Percentiles rank a stretch among this genome's conserved stretches.
These are phyloP conservation scores for Colletotrichum plurivorum DNA, from an alignment of 2,329 filamentous ascomycete genomes.

Conservation along the genomic window DNA sequence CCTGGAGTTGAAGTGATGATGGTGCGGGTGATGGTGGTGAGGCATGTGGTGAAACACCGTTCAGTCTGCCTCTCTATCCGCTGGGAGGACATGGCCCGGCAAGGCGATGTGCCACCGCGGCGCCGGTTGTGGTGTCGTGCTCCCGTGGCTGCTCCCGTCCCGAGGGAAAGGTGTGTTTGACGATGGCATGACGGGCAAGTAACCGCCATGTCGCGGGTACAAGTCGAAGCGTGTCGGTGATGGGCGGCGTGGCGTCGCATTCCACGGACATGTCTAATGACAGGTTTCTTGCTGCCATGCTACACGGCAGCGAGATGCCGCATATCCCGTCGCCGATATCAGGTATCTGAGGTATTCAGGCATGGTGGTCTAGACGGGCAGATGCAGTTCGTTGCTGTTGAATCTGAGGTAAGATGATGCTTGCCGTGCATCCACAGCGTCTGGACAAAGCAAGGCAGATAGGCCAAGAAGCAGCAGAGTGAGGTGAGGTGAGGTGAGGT, in stretches of 20 bases:
- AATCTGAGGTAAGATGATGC: background rate
- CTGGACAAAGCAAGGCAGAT: background rate
- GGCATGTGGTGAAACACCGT: conserved; percentile 5
- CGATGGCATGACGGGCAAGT: conserved; percentile 6
- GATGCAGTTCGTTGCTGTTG: background rate
- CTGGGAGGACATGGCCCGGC: background rate
- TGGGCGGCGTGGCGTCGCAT: too few species aligned
- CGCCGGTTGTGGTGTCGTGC: background rate
- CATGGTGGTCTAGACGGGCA: too few species aligned
- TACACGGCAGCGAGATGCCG: too few species aligned
- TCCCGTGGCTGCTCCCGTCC: conserved; percentile 26
- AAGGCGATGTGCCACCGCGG: conserved; percentile 9
- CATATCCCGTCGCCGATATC: background rate
- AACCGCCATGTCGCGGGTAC: conserved; percentile 6
- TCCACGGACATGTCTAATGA: too few species aligned
- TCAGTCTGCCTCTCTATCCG: background rate
- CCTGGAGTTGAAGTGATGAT: too few species aligned
- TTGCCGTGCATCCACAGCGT: background rate
- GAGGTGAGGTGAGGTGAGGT: too few species aligned
- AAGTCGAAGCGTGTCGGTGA: background rate
- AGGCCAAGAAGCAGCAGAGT: too few species aligned
- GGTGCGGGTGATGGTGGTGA: background rate
- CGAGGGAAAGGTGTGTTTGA: conserved; percentile 19
- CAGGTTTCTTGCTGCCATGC: too few species aligned
- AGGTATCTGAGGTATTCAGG: background rate